Percentiles rank a stretch among this genome's conserved stretches.
Evolutionary conservation across 2,329 filamentous ascomycete genomes (phyloP).

Genomic region (Phialemonium atrogriseum): DNA sequence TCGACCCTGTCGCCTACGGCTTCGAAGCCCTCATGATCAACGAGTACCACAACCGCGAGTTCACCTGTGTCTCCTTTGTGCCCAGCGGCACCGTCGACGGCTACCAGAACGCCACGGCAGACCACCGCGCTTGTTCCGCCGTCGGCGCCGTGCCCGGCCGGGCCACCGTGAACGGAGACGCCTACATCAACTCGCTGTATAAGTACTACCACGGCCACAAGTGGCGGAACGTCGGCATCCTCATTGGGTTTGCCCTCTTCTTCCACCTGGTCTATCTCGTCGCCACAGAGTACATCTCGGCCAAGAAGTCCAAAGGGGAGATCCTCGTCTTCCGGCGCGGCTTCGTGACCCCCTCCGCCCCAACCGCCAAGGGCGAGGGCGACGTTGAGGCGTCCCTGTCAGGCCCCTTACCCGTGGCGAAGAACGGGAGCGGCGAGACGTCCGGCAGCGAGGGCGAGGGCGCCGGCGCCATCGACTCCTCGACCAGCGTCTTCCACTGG

Average conservation of each 20-base stretch:
- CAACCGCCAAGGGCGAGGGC: constrained; percentile 53
- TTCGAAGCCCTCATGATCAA: constrained; percentile 79
- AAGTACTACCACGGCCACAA: constrained; percentile 49
- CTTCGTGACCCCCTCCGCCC: constrained; percentile 49
- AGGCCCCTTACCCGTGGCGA: constrained; percentile 35
- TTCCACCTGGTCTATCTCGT: constrained; percentile 55
- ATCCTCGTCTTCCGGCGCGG: constrained; percentile 67
- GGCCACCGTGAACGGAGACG: constrained; percentile 45
- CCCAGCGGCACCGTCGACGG: constrained; percentile 25
- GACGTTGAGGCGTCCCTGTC: constrained; percentile 42
- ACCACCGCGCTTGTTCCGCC: constrained; percentile 47
- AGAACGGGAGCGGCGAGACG: constrained; percentile 17
- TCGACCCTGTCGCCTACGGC: constrained; percentile 70
- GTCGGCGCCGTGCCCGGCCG: constrained; percentile 50
- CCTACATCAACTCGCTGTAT: constrained; percentile 46
- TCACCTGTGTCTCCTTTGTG: constrained; percentile 39
- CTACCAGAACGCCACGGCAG: constrained; percentile 25
- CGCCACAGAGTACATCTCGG: constrained; percentile 56
- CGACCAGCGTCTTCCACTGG: constrained; percentile 78
- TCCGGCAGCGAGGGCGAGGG: too few species aligned
- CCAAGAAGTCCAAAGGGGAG: constrained; percentile 66
- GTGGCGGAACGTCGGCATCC: constrained; percentile 66
- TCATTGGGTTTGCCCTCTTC: constrained; percentile 56
- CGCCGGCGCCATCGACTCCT: constrained; percentile 30
- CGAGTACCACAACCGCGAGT: constrained; percentile 64